Conservation (phyloP, 1,139 yeast species). For the Protomyces arabidopsidicola region DNA sequence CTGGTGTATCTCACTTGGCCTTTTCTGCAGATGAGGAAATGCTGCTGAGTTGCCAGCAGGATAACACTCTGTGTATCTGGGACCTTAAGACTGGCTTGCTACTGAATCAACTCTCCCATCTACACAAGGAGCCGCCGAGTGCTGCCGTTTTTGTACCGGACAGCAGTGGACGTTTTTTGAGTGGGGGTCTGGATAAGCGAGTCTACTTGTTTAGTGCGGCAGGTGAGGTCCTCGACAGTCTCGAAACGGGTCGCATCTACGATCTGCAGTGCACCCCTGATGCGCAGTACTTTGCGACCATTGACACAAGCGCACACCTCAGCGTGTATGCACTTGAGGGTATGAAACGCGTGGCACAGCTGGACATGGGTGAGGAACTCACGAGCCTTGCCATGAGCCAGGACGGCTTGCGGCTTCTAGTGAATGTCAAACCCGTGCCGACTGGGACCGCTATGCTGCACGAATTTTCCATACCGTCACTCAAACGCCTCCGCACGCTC, state of each 20-base stretch:
- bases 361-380: conserved; percentile 45
- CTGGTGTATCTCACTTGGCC: conserved; percentile 60
- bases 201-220: conserved; percentile 57
- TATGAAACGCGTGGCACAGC: conserved; percentile 38
- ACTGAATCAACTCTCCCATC: conserved; percentile 31
- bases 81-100: conserved; percentile 46
- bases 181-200: conserved; percentile 75
- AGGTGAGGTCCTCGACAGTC: conserved; percentile 44
- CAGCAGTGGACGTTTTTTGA: conserved; percentile 47
- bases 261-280: conserved; percentile 65
- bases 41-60: conserved; percentile 60
- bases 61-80: conserved; percentile 65
- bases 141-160: conserved; percentile 71
- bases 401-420: conserved; percentile 39
- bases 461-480: conserved; percentile 60
- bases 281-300: conserved; percentile 58
- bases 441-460: conserved; percentile 60
- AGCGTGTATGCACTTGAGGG: conserved; percentile 49
- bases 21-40: conserved; percentile 73
- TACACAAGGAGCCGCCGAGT: conserved; percentile 46
- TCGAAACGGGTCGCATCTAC: conserved; percentile 54
- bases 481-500: conserved; percentile 55
- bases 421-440: conserved; percentile 37
- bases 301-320: conserved; percentile 53
- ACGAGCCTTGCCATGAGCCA: conserved; percentile 49